These are phyloP conservation scores for Gyromitra esculenta DNA, from an alignment of 2,329 filamentous ascomycete species.

Conservation along the genomic window DNA sequence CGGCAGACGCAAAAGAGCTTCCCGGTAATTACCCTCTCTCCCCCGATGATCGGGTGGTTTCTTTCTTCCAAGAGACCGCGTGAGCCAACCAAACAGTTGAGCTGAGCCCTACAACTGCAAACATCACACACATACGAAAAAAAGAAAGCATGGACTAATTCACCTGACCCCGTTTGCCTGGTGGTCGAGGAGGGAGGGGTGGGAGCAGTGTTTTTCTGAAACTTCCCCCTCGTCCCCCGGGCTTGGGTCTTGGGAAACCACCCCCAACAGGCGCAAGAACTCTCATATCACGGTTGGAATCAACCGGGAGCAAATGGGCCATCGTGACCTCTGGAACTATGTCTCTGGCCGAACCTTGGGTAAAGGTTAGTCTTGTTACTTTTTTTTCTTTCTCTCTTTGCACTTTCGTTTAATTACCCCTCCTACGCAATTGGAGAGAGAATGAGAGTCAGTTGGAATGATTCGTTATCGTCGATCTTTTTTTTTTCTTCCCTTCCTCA, in stretches of 20 bases:
- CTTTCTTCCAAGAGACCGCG: background rate
- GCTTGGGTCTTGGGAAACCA: conserved; percentile 25
- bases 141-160: conserved; percentile 24
- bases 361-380: conserved; percentile 64
- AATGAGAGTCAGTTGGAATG: conserved; percentile 10
- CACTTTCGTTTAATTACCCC: conserved; percentile 14
- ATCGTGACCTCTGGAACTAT: conserved; percentile 81
- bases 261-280: conserved; percentile 69
- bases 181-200: conserved; percentile 8
- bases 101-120: background rate
- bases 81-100: conserved; percentile 16
- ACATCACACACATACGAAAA: conserved; percentile 10
- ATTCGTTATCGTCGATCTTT: background rate
- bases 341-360: conserved; percentile 76
- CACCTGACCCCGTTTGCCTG: conserved; percentile 37
- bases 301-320: conserved; percentile 76
- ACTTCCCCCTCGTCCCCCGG: conserved; percentile 12
- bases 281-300: conserved; percentile 74
- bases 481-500: background rate
- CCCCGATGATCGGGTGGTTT: conserved; percentile 14
- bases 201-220: conserved; percentile 15
- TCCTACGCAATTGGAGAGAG: background rate
- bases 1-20: conserved; percentile 82
- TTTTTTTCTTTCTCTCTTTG: conserved; percentile 6
- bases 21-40: conserved; percentile 64